These are phyloP conservation scores for Hemisphaericaspora nanyangensis DNA, from an alignment of 805 yeast species.

Conservation along the genomic window DNA sequence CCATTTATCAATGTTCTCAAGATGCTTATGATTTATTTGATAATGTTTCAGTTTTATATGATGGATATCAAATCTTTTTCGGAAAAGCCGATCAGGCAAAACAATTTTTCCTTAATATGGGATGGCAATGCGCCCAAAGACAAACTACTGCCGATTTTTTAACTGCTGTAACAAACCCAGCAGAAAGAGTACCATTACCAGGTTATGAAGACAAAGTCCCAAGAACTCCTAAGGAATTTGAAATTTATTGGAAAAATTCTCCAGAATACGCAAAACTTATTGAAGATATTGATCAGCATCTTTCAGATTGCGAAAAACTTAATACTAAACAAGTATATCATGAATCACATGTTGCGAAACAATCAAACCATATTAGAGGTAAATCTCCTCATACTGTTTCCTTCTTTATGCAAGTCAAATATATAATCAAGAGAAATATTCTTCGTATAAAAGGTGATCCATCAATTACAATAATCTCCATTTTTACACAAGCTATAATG, in stretches of 20 bases:
- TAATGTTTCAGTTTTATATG: conserved; percentile 33
- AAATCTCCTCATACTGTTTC: conserved; percentile 35
- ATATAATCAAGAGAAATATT: conserved; percentile 50
- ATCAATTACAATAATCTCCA: conserved; percentile 46
- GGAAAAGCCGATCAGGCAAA: conserved; percentile 40
- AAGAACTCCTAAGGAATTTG: conserved; percentile 53
- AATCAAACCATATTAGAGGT: conserved; percentile 30
- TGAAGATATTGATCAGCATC: conserved; percentile 39
- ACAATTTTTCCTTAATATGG: conserved; percentile 53
- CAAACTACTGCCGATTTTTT: conserved; percentile 65
- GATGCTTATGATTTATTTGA: conserved; percentile 42
- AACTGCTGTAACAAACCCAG: conserved; percentile 64
- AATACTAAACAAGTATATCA: conserved; percentile 14
- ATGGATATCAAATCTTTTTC: conserved; percentile 43
- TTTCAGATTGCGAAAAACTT: conserved; percentile 16
- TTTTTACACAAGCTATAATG: conserved; percentile 50
- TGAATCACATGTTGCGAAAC: conserved; percentile 28
- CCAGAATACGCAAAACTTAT: conserved; percentile 41
- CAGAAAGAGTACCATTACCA: conserved; percentile 45
- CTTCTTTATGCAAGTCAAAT: conserved; percentile 45
- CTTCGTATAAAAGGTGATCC: conserved; percentile 53
- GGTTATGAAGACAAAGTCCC: conserved; percentile 54
- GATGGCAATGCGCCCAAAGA: conserved; percentile 55
- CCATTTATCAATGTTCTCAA: conserved; percentile 52
- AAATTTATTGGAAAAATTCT: conserved; percentile 53